These are phyloP conservation scores for Tetraselmis chui DNA, from an alignment of 139 green algal genomes.

Conservation along the genomic window DNA sequence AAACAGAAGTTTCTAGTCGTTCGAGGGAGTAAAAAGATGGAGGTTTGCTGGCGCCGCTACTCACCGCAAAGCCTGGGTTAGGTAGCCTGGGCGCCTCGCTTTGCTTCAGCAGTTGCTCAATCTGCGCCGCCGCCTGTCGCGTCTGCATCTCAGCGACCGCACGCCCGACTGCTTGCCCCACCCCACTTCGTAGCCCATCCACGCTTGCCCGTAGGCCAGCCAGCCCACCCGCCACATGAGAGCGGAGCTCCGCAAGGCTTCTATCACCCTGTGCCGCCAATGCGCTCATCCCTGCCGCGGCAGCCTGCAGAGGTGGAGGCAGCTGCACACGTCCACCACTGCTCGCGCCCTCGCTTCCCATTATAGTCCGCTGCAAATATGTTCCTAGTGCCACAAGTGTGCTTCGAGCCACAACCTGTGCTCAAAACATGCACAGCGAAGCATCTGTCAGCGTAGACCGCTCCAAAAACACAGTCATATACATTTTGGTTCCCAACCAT, in stretches of 20 bases:
- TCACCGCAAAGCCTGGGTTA: background rate
- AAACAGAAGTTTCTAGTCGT: no score
- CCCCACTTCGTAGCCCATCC: background rate
- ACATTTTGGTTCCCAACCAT: no score
- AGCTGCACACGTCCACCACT: background rate
- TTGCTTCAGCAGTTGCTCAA: background rate
- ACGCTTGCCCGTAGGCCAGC: background rate
- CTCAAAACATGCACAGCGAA: no score
- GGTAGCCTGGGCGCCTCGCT: background rate
- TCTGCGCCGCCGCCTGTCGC: background rate
- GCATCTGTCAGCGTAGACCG: no score
- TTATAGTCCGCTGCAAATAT: no score
- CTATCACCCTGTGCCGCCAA: no score
- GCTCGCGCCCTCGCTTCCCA: background rate
- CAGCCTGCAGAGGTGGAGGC: background rate
- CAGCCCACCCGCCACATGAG: background rate
- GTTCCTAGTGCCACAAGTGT: no score
- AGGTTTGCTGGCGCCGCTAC: background rate
- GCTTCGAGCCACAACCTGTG: no score
- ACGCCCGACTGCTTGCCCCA: no score
- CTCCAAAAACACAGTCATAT: no score
- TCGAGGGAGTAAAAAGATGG: no score
- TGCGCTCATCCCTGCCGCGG: background rate
- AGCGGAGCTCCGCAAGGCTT: background rate
- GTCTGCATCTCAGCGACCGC: background rate